Percentiles rank a stretch among this genome's conserved stretches.
phyloP scores from a whole-genome alignment of 2,329 filamentous ascomycete species.

The Sphaceloma murrayae region DNA sequence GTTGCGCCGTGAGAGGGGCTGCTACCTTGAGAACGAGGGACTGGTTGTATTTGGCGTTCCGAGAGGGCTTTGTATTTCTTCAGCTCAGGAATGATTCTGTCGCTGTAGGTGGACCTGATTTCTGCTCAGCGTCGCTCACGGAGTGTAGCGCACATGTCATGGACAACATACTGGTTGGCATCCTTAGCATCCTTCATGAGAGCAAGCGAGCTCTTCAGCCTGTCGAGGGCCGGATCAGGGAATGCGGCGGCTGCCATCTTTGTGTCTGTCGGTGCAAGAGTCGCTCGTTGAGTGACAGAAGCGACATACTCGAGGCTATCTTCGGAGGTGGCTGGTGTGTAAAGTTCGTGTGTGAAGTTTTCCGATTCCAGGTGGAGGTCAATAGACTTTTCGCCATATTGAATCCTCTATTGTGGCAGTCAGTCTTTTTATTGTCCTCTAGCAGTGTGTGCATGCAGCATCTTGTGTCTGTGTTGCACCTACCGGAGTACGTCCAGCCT shows the following conservation, averaged over 20 bases:
- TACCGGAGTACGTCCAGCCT: slow-evolving; percentile 29
- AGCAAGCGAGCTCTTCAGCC: slow-evolving; percentile 49
- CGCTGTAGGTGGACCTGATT: slow-evolving; percentile 26
- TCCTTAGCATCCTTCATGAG: slow-evolving; percentile 54
- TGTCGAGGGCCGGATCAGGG: slow-evolving; percentile 50
- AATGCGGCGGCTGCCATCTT: slow-evolving; percentile 47
- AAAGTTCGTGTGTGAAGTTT: slow-evolving; percentile 49
- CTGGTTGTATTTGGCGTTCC: slow-evolving; percentile 21
- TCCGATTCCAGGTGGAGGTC: slow-evolving; percentile 46
- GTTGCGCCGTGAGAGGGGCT: slow-evolving; percentile 34
- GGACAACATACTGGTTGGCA: slow-evolving; percentile 46
- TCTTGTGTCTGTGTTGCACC: slow-evolving; percentile 19
- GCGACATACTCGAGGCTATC: slow-evolving; percentile 46
- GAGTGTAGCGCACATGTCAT: slow-evolving; percentile 29
- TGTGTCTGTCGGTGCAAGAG: slow-evolving; percentile 31
- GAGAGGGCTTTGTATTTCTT: slow-evolving; percentile 22
- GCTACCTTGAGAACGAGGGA: slow-evolving; percentile 26
- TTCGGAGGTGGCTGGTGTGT: slow-evolving; percentile 35
- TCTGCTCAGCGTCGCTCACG: slow-evolving; percentile 30
- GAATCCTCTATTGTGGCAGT: slow-evolving; percentile 38
- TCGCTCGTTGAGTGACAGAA: slow-evolving; percentile 47
- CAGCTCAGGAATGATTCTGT: slow-evolving; percentile 28
- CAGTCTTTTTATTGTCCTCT: no score
- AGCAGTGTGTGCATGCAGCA: no score
- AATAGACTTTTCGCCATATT: slow-evolving; percentile 48